Conservation (phyloP, 208 protist genomes). For the Leptomonas pyrrhocoris region DNA sequence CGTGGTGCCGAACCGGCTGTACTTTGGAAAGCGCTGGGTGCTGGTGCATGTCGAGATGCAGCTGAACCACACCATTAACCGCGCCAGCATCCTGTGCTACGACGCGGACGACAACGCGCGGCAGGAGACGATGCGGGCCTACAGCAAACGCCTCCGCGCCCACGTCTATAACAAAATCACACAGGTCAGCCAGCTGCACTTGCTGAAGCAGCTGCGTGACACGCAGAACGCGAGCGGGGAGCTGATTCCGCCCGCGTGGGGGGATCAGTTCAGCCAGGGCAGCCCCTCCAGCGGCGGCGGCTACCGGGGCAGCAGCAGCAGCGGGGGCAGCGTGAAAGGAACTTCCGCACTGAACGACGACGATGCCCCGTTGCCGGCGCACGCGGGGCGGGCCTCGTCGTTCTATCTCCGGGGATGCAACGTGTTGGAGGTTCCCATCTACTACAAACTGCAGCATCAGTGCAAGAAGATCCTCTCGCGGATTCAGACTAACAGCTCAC, state of each 20-base stretch:
- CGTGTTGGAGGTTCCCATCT: conserved; percentile 81
- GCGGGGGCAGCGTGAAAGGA: conserved; percentile 11
- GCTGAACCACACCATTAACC: conserved; percentile 24
- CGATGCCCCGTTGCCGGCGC: background rate
- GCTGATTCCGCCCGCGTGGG: conserved; percentile 78
- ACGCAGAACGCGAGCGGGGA: conserved; percentile 79
- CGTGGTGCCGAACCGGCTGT: conserved; percentile 53
- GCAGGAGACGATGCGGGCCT: conserved; percentile 17
- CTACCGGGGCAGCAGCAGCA: conserved; percentile 17
- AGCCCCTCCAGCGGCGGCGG: background rate
- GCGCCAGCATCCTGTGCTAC: conserved; percentile 59
- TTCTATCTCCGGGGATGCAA: conserved; percentile 72
- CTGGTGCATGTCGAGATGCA: conserved; percentile 55
- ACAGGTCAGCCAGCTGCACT: conserved; percentile 81
- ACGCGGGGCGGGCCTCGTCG: conserved; percentile 10
- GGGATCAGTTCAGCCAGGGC: conserved; percentile 74
- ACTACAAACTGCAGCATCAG: conserved; percentile 92
- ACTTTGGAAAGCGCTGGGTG: conserved; percentile 66
- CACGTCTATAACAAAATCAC: conserved; percentile 68
- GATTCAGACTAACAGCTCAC: conserved; percentile 72
- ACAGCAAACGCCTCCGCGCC: conserved; percentile 47
- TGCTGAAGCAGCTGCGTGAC: conserved; percentile 86
- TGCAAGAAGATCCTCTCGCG: conserved; percentile 77
- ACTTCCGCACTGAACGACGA: background rate
- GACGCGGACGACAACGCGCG: conserved; percentile 19